Conservation (phyloP, 148 eudicot species). For the Hydrangea macrophylla region DNA sequence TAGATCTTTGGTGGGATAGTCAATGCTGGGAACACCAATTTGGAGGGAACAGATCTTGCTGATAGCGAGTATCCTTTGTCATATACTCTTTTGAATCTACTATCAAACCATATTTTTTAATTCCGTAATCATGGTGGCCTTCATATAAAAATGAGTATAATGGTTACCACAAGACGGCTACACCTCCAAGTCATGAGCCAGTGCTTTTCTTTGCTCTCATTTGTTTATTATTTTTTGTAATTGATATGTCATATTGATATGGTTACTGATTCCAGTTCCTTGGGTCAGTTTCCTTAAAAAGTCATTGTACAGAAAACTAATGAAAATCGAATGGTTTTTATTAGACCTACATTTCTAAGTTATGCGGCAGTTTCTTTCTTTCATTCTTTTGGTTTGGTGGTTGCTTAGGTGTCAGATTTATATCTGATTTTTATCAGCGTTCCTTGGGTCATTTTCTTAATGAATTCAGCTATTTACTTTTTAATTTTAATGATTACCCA, state of each 20-base stretch:
- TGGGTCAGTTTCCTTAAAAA: background rate
- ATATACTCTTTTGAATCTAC: background rate
- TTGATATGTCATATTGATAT: too few species aligned
- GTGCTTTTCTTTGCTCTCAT: too few species aligned
- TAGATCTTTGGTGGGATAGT: conserved; percentile 97
- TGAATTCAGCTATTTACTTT: conserved; percentile 71
- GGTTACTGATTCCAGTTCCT: too few species aligned
- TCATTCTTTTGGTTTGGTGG: background rate
- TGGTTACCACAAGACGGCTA: too few species aligned
- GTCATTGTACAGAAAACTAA: background rate
- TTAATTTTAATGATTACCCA: conserved; percentile 97
- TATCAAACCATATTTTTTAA: background rate
- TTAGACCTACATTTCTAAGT: background rate
- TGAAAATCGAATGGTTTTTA: background rate
- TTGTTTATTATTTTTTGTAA: too few species aligned
- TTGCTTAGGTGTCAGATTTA: conserved; percentile 11
- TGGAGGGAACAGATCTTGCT: conserved; percentile 67
- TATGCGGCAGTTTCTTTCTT: too few species aligned
- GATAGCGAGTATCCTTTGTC: conserved; percentile 83
- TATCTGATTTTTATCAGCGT: background rate
- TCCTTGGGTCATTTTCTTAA: conserved; percentile 39
- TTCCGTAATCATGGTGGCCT: background rate
- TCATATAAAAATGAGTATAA: too few species aligned
- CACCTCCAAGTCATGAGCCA: too few species aligned
- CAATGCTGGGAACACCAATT: conserved; percentile 65